Evolutionary conservation across 2,329 filamentous ascomycete species (phyloP), one percentile per base, ranked within the genome.

Genomic region (Botrytis byssoidea): DNA sequence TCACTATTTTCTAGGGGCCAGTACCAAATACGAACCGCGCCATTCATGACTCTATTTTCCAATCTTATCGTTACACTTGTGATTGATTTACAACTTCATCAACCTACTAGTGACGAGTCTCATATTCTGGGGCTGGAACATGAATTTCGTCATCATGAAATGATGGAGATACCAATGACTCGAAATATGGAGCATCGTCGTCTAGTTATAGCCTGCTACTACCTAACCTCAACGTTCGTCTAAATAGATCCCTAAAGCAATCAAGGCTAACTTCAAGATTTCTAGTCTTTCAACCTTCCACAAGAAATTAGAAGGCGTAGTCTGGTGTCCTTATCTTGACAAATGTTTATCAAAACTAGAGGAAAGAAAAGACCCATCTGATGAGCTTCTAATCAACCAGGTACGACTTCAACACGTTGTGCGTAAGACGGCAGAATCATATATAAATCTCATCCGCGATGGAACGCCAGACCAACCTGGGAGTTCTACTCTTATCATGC

Each of bases 281-380:
- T 57, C 14, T 32, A 68, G 66, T 68, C 48, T 68, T 29, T 68
- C 66, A 42, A 57, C 35, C n/a, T 42, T 20, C n/a, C 66, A 68
- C 9, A 68, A 68, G n/a, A 68, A 32, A 68, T 40, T 68, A 12
- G 66, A 68, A 51, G 29, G 48, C 16, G n/a, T 68, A 22, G 66
- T 68, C n/a, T 68, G 66, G 66, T 57, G 48, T 57, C 66, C 66
- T 42, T 68, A 68, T 68, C 37, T 68, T 16, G 66, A 68, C 22
- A n/a, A 57, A 42, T 68, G 66, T 20, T 37, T 68, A 42, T 68
- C 48, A 68, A 68, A 29, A 55, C 4, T 57, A 25, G 66, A 40
- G 32, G 66, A 68, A 32, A 68, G 35, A 32, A 68, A 68, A 22
- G 35, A 68, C 22, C n/a, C 46, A 29, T 68, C 48, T 2, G 66